phyloP scores from a whole-genome alignment of 257 asterid species.

The Solanum virginianum region DNA sequence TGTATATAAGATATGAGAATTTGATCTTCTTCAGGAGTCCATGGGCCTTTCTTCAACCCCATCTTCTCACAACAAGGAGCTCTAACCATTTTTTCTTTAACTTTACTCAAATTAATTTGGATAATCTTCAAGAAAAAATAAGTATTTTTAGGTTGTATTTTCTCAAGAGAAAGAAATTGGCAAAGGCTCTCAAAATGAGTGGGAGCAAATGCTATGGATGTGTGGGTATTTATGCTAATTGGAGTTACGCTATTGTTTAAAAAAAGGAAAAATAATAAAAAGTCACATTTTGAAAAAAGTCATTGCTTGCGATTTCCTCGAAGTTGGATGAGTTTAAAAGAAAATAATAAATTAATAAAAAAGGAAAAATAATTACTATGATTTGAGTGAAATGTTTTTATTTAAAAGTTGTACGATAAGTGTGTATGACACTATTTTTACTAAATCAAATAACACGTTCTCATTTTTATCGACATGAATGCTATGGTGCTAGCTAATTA shows the following conservation, averaged over 20 bases:
- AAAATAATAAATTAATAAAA: background rate
- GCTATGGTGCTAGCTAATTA: too few relatives aligned
- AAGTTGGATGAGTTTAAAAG: conserved; percentile 11
- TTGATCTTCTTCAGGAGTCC: conserved; percentile 64
- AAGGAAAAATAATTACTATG: background rate
- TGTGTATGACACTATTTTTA: background rate
- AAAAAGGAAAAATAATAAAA: background rate
- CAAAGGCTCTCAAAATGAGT: background rate
- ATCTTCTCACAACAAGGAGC: conserved; percentile 80
- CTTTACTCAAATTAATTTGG: background rate
- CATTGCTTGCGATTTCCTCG: conserved; percentile 23
- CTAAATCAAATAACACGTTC: background rate
- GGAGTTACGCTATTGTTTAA: background rate
- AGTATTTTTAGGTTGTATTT: background rate
- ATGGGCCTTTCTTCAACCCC: conserved; percentile 84
- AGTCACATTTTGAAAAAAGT: conserved; percentile 8
- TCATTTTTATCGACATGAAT: background rate
- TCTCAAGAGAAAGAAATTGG: background rate
- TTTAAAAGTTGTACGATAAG: background rate
- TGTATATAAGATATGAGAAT: conserved; percentile 36
- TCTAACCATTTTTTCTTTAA: conserved; percentile 46
- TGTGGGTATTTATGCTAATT: conserved; percentile 34
- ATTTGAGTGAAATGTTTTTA: background rate
- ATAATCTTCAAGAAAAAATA: background rate
- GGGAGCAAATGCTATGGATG: background rate